Base-by-base conservation (phyloP, 2,329 filamentous ascomycete genomes). In the Chrysoporthe puriensis region DNA sequence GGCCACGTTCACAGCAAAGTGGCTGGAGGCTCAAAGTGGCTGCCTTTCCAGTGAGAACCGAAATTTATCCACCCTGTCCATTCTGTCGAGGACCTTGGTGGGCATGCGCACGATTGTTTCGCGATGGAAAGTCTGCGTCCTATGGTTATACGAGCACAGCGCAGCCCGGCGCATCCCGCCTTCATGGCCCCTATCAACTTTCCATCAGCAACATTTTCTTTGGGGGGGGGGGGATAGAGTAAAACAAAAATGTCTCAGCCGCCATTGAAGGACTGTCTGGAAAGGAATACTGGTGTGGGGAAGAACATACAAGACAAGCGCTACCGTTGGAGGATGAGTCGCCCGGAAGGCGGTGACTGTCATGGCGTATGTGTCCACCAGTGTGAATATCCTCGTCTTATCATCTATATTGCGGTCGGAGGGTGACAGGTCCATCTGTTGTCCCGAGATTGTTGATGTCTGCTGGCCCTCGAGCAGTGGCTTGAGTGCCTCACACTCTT, bases 81-180 rank as follows among this genome's bases (percentile, higher is more conserved):
- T 79, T 26, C 71, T 71, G 40, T 80, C 76, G 14, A 79, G 73
- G 7, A 77, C 75, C 7, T 71, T 63, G 0, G 78, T 79, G 34
- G 78, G 76, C 52, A 84, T 75, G 1, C 82, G 75, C 36, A 84
- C 65, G 1, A 83, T 81, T 0, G 77, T 80, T 71, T 83, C 81
- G 0, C 80, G 75, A 56, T 78, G 79, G 66, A 81, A 74, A 0
- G 79, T 82, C 3, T 75, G 72, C 0, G 76, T 78, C 0, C 75
- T 77, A 78, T 78, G 80, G 69, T 84, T 80, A 64, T 83, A 84
- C 0, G 79, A 82, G 70, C 81, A 83, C 18, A 80, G 73, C 5
- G 84, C 71, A 3, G 79, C 79, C 8, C 82, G 76, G 66, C 82
- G 80, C 79, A 82, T 80, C 2, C 81, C 81, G 5, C 79, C 80